These are phyloP conservation scores for Verbena officinalis DNA, from an alignment of 257 asterid genomes.

Conservation along the genomic window DNA sequence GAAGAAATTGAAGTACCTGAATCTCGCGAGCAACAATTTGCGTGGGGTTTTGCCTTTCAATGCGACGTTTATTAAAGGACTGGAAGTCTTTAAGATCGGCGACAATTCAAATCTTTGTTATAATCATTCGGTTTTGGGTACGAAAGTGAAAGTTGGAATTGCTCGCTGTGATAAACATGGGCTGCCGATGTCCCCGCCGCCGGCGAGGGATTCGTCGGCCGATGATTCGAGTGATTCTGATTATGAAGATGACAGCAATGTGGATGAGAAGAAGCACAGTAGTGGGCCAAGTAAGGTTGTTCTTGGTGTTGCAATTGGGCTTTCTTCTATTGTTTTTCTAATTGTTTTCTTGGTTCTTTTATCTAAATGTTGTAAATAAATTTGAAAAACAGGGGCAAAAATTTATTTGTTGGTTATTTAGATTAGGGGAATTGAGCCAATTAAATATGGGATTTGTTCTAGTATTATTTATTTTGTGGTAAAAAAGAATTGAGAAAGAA, in stretches of 20 bases:
- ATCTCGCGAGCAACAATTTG: conserved; percentile 72
- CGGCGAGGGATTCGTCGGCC: conserved; percentile 57
- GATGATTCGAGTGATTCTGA: conserved; percentile 44
- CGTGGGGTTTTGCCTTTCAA: conserved; percentile 89
- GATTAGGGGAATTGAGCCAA: conserved; percentile 33
- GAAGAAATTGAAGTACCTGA: conserved; percentile 72
- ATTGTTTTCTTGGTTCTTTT: conserved; percentile 80
- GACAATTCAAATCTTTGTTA: conserved; percentile 82
- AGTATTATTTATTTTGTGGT: conserved; percentile 23
- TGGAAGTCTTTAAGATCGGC: conserved; percentile 69
- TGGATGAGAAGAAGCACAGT: conserved; percentile 45
- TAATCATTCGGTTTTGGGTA: conserved; percentile 56
- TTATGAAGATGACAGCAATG: conserved; percentile 43
- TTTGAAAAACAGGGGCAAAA: neutral
- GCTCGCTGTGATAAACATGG: conserved; percentile 87
- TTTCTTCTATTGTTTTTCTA: conserved; percentile 79
- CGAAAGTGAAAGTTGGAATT: conserved; percentile 86
- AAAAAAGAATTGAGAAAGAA: conserved; percentile 16
- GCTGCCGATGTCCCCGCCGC: conserved; percentile 82
- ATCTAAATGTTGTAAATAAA: conserved; percentile 81
- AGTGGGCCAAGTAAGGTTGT: conserved; percentile 89
- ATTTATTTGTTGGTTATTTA: conserved; percentile 30
- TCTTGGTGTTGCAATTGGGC: conserved; percentile 87
- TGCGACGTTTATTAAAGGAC: conserved; percentile 56
- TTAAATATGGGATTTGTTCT: conserved; percentile 22